Evolutionary conservation across 768 basidiomycete species (phyloP).

Genomic region (Pluteus cervinus): DNA sequence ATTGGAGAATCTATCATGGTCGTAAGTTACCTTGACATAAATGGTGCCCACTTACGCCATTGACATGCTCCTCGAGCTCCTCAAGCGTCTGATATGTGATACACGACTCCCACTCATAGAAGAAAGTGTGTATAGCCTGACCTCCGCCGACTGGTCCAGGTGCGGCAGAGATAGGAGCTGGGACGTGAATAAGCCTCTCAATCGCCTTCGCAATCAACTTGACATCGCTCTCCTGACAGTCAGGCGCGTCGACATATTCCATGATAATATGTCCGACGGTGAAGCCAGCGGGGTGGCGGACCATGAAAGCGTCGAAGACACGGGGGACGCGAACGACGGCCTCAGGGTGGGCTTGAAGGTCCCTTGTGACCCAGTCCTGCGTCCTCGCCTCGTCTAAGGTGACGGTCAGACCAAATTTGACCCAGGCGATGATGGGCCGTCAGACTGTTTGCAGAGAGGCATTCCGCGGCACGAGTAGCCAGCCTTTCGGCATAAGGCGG

Average conservation of each 20-base stretch:
- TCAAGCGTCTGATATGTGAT: neutral
- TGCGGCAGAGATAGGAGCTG: neutral
- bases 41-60: constrained; percentile 2
- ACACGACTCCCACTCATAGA: constrained; percentile 1
- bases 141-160: constrained; percentile 6
- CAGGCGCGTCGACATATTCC: constrained; percentile 5
- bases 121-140: constrained; percentile 4
- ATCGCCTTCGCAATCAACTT: constrained; percentile 4
- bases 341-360: neutral
- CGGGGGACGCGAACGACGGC: constrained; percentile 1
- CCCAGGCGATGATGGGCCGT: constrained; percentile 2
- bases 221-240: constrained; percentile 3
- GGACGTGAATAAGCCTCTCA: constrained; percentile 2
- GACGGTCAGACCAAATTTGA: constrained; percentile 4
- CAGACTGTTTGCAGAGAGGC: too few species aligned
- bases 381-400: constrained; percentile 5
- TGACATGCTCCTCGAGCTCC: constrained; percentile 4
- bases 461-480: too few species aligned
- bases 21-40: too few species aligned
- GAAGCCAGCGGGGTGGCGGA: neutral
- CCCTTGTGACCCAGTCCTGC: constrained; percentile 3
- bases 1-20: constrained; percentile 6
- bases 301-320: constrained; percentile 5
- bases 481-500: too few species aligned
- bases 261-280: constrained; percentile 4